Evolutionary conservation across 1,139 yeast genomes (phyloP), one percentile per base, ranked within the genome.

Genomic region (Protomyces pachydermus): DNA sequence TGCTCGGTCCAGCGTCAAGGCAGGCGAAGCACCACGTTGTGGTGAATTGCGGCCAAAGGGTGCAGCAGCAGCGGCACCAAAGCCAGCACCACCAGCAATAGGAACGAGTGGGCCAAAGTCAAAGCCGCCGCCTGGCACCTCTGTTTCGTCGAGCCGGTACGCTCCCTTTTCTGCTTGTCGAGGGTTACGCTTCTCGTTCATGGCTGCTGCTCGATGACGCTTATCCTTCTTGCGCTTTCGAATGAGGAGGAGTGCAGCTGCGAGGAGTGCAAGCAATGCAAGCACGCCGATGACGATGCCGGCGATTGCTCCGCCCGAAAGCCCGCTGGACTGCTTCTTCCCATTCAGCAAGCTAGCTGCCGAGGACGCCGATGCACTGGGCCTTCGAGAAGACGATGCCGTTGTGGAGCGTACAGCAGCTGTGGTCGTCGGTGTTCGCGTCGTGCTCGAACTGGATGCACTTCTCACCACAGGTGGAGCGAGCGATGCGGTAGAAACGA

Each of bases 221-320:
- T 32, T 34, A 16, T 57, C 61, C n/a, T 32, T 52, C 35, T 50
- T 51, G 3, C 62, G 38, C 35, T 58, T 58, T 18, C 56, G 62
- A 54, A 46, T 50, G 45, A 58, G 54, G 62, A 58, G 42, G 23
- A 42, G 35, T 12, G 46, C 25, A 18, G 56, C 56, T 18, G 52
- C 62, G 18, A 58, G 23, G n/a, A 39, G 32, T 25, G 53, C 62
- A n/a, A 58, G 54, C 3, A 28, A 38, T 42, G 54, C 35, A 25
- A 58, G 42, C 35, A 58, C 56, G 6, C 62, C 62, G 35, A 58
- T 58, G 23, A 58, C 46, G 56, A 58, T 23, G 10, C 62, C 62
- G 2, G 62, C 62, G 35, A 58, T 58, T 6, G 56, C 62, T 18
- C 62, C 62, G 16, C 62, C 62, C 4, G 56, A 39, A 18, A 58